These are phyloP conservation scores for Funneliformis geosporum DNA, from an alignment of 192 early-diverging fungal genomes.

Conservation along the genomic window DNA sequence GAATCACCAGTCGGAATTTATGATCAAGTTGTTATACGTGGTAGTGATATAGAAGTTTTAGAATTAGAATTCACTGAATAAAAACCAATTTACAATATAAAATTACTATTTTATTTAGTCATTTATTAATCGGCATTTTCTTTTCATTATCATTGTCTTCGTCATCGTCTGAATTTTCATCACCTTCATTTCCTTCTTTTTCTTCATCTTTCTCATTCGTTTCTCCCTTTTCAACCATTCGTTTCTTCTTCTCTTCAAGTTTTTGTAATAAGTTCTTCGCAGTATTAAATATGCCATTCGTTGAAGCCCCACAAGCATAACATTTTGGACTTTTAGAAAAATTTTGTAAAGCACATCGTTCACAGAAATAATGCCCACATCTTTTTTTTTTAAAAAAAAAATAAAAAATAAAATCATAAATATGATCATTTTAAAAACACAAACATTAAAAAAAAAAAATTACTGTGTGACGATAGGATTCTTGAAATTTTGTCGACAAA, in stretches of 20 bases:
- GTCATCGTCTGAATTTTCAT: conserved; percentile 35
- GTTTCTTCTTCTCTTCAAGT: conserved; percentile 40
- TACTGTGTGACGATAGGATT: conserved; percentile 89
- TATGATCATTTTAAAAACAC: no score
- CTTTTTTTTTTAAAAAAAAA: conserved; percentile 39
- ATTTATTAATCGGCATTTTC: neutral
- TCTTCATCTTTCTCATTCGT: conserved; percentile 36
- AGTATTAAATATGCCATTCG: conserved; percentile 81
- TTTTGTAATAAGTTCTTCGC: conserved; percentile 73
- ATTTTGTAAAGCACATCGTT: conserved; percentile 85
- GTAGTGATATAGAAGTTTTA: conserved; percentile 48
- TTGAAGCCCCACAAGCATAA: conserved; percentile 82
- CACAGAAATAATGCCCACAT: conserved; percentile 97
- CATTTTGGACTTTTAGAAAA: conserved; percentile 87
- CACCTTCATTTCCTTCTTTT: conserved; percentile 29
- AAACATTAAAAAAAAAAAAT: neutral
- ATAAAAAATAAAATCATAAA: neutral
- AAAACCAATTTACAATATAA: neutral
- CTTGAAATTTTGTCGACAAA: conserved; percentile 87
- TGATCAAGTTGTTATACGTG: conserved; percentile 53
- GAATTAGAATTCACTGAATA: conserved; percentile 24
- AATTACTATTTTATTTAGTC: neutral
- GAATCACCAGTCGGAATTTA: conserved; percentile 54
- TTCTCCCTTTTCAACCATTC: conserved; percentile 38
- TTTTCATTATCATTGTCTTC: conserved; percentile 39